Base-by-base conservation (phyloP, 140 eudicot species). In the Senecio squalidus region DNA sequence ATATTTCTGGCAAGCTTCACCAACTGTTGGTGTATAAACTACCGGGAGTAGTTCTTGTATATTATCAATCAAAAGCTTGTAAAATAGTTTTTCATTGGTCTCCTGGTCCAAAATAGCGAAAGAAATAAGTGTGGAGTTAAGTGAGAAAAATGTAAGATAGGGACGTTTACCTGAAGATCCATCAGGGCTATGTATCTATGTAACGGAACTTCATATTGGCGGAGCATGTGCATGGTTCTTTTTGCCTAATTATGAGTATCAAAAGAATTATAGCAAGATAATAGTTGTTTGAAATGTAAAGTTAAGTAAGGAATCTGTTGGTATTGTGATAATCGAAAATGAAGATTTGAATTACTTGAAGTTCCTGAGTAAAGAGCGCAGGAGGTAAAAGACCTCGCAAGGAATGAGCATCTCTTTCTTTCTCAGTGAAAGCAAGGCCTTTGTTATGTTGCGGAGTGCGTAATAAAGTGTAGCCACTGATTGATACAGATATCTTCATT, bases 1-100 rank as follows among this genome's bases (percentile, higher is more conserved):
- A 64, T 82, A 85, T 72, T 85, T 82, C 72, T 85, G 95, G 74
- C 95, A 85, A 30, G 95, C 95, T 73, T 85, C 95, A 45, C 91
- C 95, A 25, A 82, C 91, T 1, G 74, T 65, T 10, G 95, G 95
- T n/a, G 95, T 82, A 70, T 85, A 85, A 61, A 85, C 91, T 26
- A 82, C 61, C 0, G 95, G 95, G 49, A 85, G 87, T 18, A 85
- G 69, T 39, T 85, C 95, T 64, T 85, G 91, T 5, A 85, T 91
- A 16, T 85, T 67, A 61, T 85, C 84, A 10, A 85, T 79, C 6
- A 85, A 86, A 70, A 85, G 80, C 84, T 85, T 85, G 81, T 85
- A 85, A 66, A 85, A 85, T 27, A 85, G 62, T 57, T 69, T 79
- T 69, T 85, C 90, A 40, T 85, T 82, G 23, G 82, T 76, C 67